Evolutionary conservation across 257 asterid genomes (phyloP).

Genomic region (Primulina huaijiensis): DNA sequence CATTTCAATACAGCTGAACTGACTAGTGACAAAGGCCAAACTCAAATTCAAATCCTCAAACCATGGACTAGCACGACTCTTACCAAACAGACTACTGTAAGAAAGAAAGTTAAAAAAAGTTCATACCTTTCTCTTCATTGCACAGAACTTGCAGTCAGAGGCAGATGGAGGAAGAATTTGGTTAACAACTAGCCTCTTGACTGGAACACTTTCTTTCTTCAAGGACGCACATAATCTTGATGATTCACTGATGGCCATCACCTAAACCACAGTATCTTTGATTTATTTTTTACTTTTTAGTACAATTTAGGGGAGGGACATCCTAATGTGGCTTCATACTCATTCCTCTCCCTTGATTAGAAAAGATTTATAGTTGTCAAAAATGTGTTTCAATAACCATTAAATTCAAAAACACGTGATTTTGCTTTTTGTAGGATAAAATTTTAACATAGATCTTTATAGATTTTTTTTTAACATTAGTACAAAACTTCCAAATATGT

Average conservation of each 20-base stretch:
- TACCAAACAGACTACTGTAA: neutral
- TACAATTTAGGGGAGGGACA: neutral
- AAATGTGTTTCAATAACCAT: neutral
- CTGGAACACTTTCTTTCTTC: conserved; percentile 87
- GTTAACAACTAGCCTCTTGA: conserved; percentile 83
- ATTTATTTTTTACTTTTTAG: neutral
- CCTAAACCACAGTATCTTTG: conserved; percentile 40
- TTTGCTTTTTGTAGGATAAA: neutral
- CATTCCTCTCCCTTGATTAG: neutral
- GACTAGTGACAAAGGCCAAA: neutral
- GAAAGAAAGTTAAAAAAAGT: neutral
- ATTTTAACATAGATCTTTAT: conserved; percentile 4
- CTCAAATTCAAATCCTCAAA: neutral
- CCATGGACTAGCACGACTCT: neutral
- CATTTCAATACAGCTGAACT: neutral
- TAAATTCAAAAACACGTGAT: neutral
- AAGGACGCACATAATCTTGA: conserved; percentile 89
- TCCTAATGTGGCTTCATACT: neutral
- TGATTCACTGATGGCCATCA: conserved; percentile 96
- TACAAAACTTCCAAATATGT: neutral
- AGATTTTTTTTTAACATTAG: neutral
- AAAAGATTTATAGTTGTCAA: neutral
- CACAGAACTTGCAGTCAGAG: conserved; percentile 95
- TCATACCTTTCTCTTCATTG: conserved; percentile 85
- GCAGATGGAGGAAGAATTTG: conserved; percentile 86